These are phyloP conservation scores for Cyclocybe aegerita DNA, from an alignment of 768 basidiomycete species.

Conservation along the genomic window DNA sequence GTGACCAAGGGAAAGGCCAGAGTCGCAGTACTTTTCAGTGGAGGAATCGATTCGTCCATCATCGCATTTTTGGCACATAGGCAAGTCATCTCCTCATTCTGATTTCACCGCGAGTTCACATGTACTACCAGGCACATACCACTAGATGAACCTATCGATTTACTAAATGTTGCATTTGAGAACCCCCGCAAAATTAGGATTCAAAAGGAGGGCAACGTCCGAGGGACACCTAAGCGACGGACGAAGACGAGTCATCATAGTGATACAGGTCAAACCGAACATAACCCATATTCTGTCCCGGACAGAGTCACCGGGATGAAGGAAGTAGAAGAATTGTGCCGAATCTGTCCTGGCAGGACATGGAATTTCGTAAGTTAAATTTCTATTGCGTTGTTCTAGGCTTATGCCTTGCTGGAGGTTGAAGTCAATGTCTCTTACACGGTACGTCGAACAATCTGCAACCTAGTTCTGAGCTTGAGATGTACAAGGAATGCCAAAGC, in stretches of 20 bases:
- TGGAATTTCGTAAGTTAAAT: constrained; percentile 83
- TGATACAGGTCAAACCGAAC: constrained; percentile 80
- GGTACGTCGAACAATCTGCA: constrained; percentile 34
- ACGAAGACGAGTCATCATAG: constrained; percentile 37
- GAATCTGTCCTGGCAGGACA: constrained; percentile 69
- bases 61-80: constrained; percentile 78
- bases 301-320: constrained; percentile 82
- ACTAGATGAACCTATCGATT: constrained; percentile 78
- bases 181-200: constrained; percentile 79
- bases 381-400: constrained; percentile 2
- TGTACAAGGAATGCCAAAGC: constrained; percentile 61
- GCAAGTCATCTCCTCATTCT: constrained; percentile 34
- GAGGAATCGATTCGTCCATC: constrained; percentile 91
- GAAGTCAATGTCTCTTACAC: constrained; percentile 84
- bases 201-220: constrained; percentile 44
- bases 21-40: constrained; percentile 89
- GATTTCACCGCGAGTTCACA: neutral
- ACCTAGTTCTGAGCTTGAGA: neutral
- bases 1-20: constrained; percentile 41
- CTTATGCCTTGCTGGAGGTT: constrained; percentile 45
- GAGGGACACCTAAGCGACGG: constrained; percentile 27
- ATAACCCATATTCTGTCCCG: constrained; percentile 83
- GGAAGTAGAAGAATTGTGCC: constrained; percentile 75
- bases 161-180: constrained; percentile 93
- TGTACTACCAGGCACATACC: constrained; percentile 60